Evolutionary conservation across 805 yeast genomes (phyloP).

Genomic region (Scheffersomyces spartinae): DNA sequence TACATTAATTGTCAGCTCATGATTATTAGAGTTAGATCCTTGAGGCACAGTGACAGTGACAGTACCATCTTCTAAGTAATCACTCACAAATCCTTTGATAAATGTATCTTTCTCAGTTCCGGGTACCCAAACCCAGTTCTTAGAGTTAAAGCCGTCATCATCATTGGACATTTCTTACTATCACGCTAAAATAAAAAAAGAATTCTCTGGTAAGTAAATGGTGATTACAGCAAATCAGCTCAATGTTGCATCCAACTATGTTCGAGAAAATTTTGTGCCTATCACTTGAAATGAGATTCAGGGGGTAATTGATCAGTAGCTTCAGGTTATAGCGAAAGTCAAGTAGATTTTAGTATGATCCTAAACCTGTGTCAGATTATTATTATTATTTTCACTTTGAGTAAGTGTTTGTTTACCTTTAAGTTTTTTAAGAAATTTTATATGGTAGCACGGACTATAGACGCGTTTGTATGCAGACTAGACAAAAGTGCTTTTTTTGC

Average conservation of each 20-base stretch:
- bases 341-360: not conserved
- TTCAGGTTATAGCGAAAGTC: not conserved
- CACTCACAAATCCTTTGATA: constrained; percentile 47
- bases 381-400: too few relatives aligned
- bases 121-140: constrained; percentile 73
- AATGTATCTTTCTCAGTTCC: constrained; percentile 41
- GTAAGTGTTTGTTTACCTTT: too few relatives aligned
- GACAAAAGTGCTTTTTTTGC: too few relatives aligned
- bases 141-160: constrained; percentile 25
- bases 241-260: not conserved
- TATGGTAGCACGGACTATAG: too few relatives aligned
- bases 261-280: not conserved
- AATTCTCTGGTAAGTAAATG: too few relatives aligned
- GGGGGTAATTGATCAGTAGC: not conserved
- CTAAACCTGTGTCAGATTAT: too few relatives aligned
- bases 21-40: constrained; percentile 15
- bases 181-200: not conserved
- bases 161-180: constrained; percentile 7
- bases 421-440: too few relatives aligned
- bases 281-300: not conserved
- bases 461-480: too few relatives aligned
- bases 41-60: constrained; percentile 24
- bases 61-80: constrained; percentile 23
- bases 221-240: not conserved
- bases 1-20: constrained; percentile 28